Base-by-base conservation (phyloP, 805 yeast species). In the Nakazawaea sp. region DNA sequence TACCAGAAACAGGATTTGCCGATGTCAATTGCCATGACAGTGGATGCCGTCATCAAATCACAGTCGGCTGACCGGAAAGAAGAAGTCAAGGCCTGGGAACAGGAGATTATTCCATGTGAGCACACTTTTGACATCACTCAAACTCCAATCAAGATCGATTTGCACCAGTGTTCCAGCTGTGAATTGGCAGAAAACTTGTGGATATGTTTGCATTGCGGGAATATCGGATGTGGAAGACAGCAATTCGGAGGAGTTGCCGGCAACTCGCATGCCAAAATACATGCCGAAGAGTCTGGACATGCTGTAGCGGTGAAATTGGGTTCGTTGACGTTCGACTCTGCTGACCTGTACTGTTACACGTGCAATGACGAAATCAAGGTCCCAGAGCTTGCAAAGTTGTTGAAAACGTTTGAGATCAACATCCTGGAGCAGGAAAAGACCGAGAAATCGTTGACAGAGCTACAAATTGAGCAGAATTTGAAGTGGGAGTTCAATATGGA, bases 231-330 rank as follows among this genome's bases (percentile, higher is more conserved):
- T 61, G 99, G 99, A 5, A 67, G 99, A 45, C 78, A 79, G 23
- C 98, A 92, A 58, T 86, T 84, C 52, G 98, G 97, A 25, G 90
- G 94, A 18, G 75, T 83, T 10, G 81, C 88, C n/a, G 99, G 99
- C 5, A 77, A 90, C 52, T 79, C 95, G 0, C 98, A 92, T 56
- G 97, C 95, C 0, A 61, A 90, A 42, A 54, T 58, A 0, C 99
- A 92, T 58, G 80, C 56, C 51, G 74, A 80, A 27, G 26, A 43
- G 0, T 35, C 51, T 10, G 46, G 73, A 0, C 98, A 92, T 58
- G 75, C 86, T 2, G 75, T 89, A 13, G 96, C 97, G 0, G 84
- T 89, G 6, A 92, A 92, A 51, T 61, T 92, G 32, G 98, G 98
- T 1, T 86, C 96, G 0, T 70, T 92, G 31, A 79, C 94, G 1